These are phyloP conservation scores for Yamadazyma aaseri DNA, from an alignment of 1,139 yeast genomes.

Conservation along the genomic window DNA sequence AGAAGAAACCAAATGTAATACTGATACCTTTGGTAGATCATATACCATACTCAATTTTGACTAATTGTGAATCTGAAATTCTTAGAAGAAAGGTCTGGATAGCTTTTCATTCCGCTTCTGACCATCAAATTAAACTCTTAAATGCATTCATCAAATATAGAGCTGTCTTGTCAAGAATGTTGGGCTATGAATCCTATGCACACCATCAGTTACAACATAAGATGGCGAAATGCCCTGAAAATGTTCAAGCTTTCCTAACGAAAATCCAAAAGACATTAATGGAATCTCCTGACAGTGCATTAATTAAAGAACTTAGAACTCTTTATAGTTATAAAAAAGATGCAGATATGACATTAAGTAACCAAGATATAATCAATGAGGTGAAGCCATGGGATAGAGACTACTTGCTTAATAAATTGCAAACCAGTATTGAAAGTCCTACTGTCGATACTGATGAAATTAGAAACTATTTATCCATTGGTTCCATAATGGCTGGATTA, in stretches of 20 bases:
- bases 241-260: conserved; percentile 67
- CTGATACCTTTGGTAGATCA: conserved; percentile 67
- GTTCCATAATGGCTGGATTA: conserved; percentile 83
- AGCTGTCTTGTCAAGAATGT: conserved; percentile 67
- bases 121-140: conserved; percentile 59
- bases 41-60: conserved; percentile 63
- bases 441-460: conserved; percentile 22
- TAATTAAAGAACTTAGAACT: conserved; percentile 55
- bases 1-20: conserved; percentile 11
- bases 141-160: conserved; percentile 63
- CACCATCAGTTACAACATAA: conserved; percentile 85
- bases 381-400: conserved; percentile 94
- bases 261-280: conserved; percentile 47
- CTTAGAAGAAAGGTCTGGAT: conserved; percentile 74
- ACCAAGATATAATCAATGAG: conserved; percentile 41
- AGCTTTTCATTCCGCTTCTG: conserved; percentile 59
- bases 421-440: conserved; percentile 10
- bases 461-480: conserved; percentile 73
- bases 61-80: conserved; percentile 54
- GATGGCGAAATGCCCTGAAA: conserved; percentile 81
- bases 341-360: conserved; percentile 17
- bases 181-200: conserved; percentile 72
- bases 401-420: conserved; percentile 41
- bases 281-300: conserved; percentile 42
- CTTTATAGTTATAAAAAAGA: conserved; percentile 39